Evolutionary conservation across 805 yeast genomes (phyloP).

Genomic region (Yarrowia sp.): DNA sequence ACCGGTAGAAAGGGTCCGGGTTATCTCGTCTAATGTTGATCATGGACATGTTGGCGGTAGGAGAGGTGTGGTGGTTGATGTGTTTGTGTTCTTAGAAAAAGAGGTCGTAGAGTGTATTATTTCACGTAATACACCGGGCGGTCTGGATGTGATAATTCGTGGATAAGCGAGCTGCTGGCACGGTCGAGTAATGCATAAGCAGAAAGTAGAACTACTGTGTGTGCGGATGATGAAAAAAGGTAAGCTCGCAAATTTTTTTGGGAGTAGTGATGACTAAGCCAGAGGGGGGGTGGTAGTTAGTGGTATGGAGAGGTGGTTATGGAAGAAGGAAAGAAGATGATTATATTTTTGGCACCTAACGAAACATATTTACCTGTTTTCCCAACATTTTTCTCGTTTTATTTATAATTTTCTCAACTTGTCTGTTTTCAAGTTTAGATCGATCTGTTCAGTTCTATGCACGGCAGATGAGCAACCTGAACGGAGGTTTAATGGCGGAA

Average conservation of each 20-base stretch:
- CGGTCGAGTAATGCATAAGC: slow-evolving; percentile 36
- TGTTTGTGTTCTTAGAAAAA: neutral
- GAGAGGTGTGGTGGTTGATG: neutral
- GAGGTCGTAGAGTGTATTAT: neutral
- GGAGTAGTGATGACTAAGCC: too few relatives aligned
- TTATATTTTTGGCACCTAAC: too few relatives aligned
- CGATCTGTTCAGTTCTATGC: too few relatives aligned
- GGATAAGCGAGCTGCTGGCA: slow-evolving; percentile 29
- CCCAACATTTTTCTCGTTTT: too few relatives aligned
- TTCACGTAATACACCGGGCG: slow-evolving; percentile 13
- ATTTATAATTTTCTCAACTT: too few relatives aligned
- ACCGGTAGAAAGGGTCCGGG: slow-evolving; percentile 98
- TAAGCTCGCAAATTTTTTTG: slow-evolving; percentile 23
- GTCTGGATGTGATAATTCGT: neutral
- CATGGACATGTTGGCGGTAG: slow-evolving; percentile 66
- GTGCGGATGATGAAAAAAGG: neutral
- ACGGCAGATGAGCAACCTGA: too few relatives aligned
- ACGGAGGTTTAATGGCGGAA: too few relatives aligned
- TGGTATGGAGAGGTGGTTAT: neutral
- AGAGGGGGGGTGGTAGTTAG: too few relatives aligned
- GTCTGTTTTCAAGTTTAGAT: too few relatives aligned
- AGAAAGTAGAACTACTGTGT: slow-evolving; percentile 24
- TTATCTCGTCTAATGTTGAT: slow-evolving; percentile 96
- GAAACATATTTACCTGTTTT: too few relatives aligned
- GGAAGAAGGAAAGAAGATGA: too few relatives aligned